These are phyloP conservation scores for Monosporozyma solicola DNA, from an alignment of 805 yeast genomes.

Conservation along the genomic window DNA sequence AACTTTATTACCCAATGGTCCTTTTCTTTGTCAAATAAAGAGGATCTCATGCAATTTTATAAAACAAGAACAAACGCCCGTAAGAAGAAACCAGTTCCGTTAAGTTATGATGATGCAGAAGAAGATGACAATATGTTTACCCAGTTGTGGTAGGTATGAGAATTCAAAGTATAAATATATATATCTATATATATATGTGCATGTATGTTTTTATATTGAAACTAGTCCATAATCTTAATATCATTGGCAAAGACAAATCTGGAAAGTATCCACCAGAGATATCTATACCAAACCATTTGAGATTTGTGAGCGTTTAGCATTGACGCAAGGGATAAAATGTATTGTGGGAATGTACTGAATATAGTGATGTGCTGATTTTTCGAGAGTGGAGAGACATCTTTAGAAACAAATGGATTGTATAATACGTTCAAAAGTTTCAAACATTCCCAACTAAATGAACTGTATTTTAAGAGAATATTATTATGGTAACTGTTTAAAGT, in stretches of 20 bases:
- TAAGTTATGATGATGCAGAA: slow-evolving; percentile 18
- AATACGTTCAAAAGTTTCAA: slow-evolving; percentile 1
- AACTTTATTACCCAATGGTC: slow-evolving; percentile 20
- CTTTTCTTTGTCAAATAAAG: slow-evolving; percentile 9
- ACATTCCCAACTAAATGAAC: slow-evolving; percentile 13
- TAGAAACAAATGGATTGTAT: background rate
- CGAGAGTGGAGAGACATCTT: background rate
- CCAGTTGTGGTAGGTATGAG: slow-evolving; percentile 18
- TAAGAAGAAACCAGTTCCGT: slow-evolving; percentile 4
- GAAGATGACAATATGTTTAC: slow-evolving; percentile 24
- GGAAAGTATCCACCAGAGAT: slow-evolving; percentile 74
- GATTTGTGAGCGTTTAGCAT: slow-evolving; percentile 78
- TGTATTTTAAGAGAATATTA: slow-evolving; percentile 18
- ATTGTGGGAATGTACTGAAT: slow-evolving; percentile 28
- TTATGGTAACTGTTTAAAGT: slow-evolving; percentile 4
- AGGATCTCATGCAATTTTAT: slow-evolving; percentile 9
- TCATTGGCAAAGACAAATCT: slow-evolving; percentile 74
- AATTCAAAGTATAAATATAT: background rate
- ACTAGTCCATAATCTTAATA: slow-evolving; percentile 23
- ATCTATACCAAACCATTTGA: slow-evolving; percentile 94
- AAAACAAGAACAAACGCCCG: slow-evolving; percentile 1
- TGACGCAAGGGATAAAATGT: slow-evolving; percentile 43
- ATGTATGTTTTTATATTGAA: background rate
- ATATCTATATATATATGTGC: background rate
- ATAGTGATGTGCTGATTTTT: slow-evolving; percentile 10